A percentile compares a stretch with the other conserved stretches of the same genome.
Evolutionary conservation across 75 land plant genomes (phyloP).

Genomic region (Isoetes taiwanensis): DNA sequence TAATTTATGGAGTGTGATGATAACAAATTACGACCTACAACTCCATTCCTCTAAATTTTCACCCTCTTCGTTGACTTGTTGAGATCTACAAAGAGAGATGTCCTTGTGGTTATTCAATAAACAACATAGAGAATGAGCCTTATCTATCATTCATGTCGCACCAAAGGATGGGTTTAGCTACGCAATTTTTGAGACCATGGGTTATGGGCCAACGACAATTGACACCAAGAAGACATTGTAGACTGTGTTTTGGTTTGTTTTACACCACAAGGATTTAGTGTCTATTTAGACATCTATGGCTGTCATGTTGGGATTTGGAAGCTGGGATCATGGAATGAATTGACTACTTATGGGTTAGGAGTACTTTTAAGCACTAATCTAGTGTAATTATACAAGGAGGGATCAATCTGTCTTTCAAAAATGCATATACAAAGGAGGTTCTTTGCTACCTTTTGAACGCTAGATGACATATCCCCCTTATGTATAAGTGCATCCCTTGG

Average conservation of each 20-base stretch:
- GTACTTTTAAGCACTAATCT: too few relatives aligned
- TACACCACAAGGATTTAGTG: conserved; percentile 3
- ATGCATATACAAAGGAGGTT: too few relatives aligned
- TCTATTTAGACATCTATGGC: neutral
- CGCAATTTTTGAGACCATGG: conserved; percentile 22
- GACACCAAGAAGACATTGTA: conserved; percentile 8
- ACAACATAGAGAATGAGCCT: conserved; percentile 9
- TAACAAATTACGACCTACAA: too few relatives aligned
- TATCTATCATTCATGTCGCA: conserved; percentile 13
- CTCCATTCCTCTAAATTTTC: too few relatives aligned
- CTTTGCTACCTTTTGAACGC: too few relatives aligned
- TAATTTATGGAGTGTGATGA: too few relatives aligned
- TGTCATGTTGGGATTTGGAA: neutral
- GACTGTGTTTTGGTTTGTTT: conserved; percentile 11
- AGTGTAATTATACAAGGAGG: too few relatives aligned
- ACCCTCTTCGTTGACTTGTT: too few relatives aligned
- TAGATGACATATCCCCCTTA: too few relatives aligned
- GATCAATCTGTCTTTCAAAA: too few relatives aligned
- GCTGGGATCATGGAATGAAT: conserved; percentile 1
- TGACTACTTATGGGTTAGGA: conserved; percentile 5
- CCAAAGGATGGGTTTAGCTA: conserved; percentile 23
- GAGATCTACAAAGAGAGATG: too few relatives aligned
- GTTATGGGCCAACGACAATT: conserved; percentile 6
- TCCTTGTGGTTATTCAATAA: conserved; percentile 23
- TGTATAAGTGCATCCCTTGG: too few relatives aligned